Evolutionary conservation across 306 rosid species (phyloP), one percentile per base, ranked within the genome.

Genomic region (Pyrus pyrifolia): DNA sequence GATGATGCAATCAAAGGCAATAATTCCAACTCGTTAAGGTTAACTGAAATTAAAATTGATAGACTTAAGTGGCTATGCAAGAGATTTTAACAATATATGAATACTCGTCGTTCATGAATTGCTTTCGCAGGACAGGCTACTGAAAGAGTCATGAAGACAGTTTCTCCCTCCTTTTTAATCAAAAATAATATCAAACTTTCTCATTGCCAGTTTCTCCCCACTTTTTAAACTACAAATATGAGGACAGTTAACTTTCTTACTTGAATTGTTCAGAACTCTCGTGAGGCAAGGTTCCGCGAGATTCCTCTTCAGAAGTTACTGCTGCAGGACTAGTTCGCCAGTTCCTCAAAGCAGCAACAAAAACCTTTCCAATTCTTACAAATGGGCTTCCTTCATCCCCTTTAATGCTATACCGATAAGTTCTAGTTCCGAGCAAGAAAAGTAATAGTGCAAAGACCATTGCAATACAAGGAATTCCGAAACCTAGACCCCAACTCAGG

Each of bases 361-460:
- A 87, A 63, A 87, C 91, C 65, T 76, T 67, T 21, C 86, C 89
- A 18, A 87, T 81, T 57, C 87, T 83, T 17, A 81, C 40, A 78
- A 83, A 85, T 15, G 87, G 89, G 65, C 81, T 84, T 71, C 79
- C 63, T 62, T 75, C 81, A 29, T 81, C 69, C 53, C 58, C n/a
- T 55, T 38, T 62, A 4, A 75, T 21, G 8, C 31, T 23, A 53
- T 74, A 84, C 73, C 87, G 68, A 52, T 84, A 84, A 2, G 59
- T 81, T 76, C 73, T 65, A 8, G 81, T 71, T 22, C 83, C 87
- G 11, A 78, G 44, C 71, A 78, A 53, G 80, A 84, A 81, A 25
- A 81, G 18, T 38, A 68, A 7, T 60, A 81, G 59, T 29, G 73
- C 80, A 29, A 71, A 12, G 19, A 78, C 31, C 87, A 84, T 81